Percentiles rank a stretch among this genome's conserved stretches.
Conservation (phyloP, 1,284 basidiomycete species). For the Bondarzewia mesenterica region DNA sequence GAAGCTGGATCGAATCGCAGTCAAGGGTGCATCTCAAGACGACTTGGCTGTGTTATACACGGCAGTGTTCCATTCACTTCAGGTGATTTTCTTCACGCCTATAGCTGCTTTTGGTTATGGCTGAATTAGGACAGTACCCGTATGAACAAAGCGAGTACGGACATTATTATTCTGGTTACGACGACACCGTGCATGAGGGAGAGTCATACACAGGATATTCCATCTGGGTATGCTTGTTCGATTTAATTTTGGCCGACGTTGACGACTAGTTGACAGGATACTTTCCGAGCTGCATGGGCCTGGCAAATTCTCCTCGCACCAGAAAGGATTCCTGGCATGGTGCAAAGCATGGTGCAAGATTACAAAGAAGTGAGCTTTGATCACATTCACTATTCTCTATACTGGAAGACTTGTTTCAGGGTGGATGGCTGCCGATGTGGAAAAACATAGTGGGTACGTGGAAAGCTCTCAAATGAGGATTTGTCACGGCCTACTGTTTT, state of each 20-base stretch:
- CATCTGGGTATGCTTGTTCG: conserved; percentile 52
- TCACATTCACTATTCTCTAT: not conserved
- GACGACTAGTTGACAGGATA: conserved; percentile 42
- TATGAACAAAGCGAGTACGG: conserved; percentile 69
- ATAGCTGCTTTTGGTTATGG: not conserved
- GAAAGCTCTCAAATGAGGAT: too few relatives aligned
- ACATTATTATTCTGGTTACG: conserved; percentile 73
- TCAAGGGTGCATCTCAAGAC: conserved; percentile 48
- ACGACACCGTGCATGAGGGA: conserved; percentile 54
- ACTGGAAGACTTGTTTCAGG: conserved; percentile 27
- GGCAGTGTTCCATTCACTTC: conserved; percentile 58
- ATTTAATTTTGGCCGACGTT: not conserved
- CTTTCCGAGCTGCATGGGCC: conserved; percentile 72
- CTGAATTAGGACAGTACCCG: conserved; percentile 49
- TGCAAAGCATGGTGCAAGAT: conserved; percentile 76
- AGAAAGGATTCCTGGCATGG: conserved; percentile 67
- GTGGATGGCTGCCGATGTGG: conserved; percentile 88
- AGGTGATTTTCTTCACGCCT: conserved; percentile 28
- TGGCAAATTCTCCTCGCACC: conserved; percentile 74
- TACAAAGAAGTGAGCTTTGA: conserved; percentile 44
- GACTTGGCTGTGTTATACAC: conserved; percentile 59
- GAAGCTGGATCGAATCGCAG: conserved; percentile 55
- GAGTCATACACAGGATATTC: conserved; percentile 76
- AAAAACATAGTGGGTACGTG: conserved; percentile 70
- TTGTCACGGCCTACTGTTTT: not conserved